Conservation (phyloP, 2,329 filamentous ascomycete genomes). For the Xylariaceae sp. region DNA sequence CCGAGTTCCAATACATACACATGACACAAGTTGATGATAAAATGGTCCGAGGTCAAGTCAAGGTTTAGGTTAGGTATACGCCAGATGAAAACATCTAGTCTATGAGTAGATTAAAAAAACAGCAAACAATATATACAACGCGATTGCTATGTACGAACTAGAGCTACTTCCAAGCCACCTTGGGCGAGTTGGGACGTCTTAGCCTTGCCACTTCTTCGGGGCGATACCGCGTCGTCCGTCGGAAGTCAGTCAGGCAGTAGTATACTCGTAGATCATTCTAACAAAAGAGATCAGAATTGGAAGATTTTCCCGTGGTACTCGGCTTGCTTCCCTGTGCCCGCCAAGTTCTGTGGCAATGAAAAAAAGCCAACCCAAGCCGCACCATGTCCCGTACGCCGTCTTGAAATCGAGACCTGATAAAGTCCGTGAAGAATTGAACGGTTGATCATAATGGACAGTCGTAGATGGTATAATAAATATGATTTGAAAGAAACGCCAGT, state of each 20-base stretch:
- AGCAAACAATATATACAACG: slow-evolving; percentile 6
- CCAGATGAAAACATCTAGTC: neutral
- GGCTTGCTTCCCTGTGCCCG: slow-evolving; percentile 1
- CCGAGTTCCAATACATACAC: too few species aligned
- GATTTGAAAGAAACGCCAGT: slow-evolving; percentile 17
- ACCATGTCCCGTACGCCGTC: slow-evolving; percentile 16
- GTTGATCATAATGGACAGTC: slow-evolving; percentile 15
- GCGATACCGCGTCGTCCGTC: neutral
- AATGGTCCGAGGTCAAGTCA: too few species aligned
- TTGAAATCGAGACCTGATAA: slow-evolving; percentile 7
- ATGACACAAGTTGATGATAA: too few species aligned
- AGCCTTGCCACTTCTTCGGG: neutral
- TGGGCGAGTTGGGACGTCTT: neutral
- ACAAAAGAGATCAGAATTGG: slow-evolving; percentile 14
- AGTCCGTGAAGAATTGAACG: slow-evolving; percentile 12
- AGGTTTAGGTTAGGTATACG: neutral
- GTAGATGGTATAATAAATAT: slow-evolving; percentile 22
- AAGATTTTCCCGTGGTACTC: slow-evolving; percentile 13
- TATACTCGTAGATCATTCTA: slow-evolving; percentile 16
- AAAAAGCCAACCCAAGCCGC: neutral
- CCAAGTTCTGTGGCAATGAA: neutral
- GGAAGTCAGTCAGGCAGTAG: slow-evolving; percentile 9
- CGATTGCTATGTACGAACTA: slow-evolving; percentile 7
- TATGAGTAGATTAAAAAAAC: neutral
- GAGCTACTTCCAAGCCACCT: neutral